Conservation (phyloP, 2,329 filamentous ascomycete genomes). For the Trichoderma asperellum region DNA sequence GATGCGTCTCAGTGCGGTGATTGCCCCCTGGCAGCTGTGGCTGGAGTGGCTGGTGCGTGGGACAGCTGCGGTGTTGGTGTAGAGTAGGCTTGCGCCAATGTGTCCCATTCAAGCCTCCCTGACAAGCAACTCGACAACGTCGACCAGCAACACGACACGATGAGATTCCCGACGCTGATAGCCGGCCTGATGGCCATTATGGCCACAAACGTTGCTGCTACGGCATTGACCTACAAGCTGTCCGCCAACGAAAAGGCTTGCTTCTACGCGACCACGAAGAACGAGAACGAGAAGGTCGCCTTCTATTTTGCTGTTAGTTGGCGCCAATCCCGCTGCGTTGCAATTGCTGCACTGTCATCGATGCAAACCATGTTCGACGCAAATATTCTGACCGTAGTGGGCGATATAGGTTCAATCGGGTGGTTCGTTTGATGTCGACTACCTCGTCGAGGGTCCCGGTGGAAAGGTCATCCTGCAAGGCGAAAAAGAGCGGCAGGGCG, state of each 20-base stretch:
- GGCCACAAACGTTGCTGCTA: slow-evolving; percentile 74
- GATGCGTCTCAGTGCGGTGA: neutral
- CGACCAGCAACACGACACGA: slow-evolving; percentile 46
- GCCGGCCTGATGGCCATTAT: slow-evolving; percentile 73
- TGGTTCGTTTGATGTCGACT: slow-evolving; percentile 96
- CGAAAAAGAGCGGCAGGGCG: slow-evolving; percentile 89
- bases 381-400: neutral
- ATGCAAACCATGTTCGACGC: neutral
- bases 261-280: slow-evolving; percentile 83
- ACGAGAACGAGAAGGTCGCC: slow-evolving; percentile 83
- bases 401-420: slow-evolving; percentile 85
- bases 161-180: slow-evolving; percentile 67
- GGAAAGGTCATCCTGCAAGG: slow-evolving; percentile 83
- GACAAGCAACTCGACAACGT: slow-evolving; percentile 36
- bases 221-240: slow-evolving; percentile 92
- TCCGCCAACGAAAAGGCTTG: slow-evolving; percentile 91
- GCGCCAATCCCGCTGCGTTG: neutral
- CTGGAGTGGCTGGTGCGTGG: slow-evolving; percentile 14
- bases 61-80: neutral
- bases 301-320: slow-evolving; percentile 94
- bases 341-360: neutral
- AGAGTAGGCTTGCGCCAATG: slow-evolving; percentile 18
- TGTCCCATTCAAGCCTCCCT: slow-evolving; percentile 28
- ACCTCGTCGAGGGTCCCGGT: slow-evolving; percentile 79
- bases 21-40: neutral